Percentiles rank a stretch among this genome's conserved stretches.
Evolutionary conservation across 768 basidiomycete genomes (phyloP).

Genomic region (Pluteus cervinus): DNA sequence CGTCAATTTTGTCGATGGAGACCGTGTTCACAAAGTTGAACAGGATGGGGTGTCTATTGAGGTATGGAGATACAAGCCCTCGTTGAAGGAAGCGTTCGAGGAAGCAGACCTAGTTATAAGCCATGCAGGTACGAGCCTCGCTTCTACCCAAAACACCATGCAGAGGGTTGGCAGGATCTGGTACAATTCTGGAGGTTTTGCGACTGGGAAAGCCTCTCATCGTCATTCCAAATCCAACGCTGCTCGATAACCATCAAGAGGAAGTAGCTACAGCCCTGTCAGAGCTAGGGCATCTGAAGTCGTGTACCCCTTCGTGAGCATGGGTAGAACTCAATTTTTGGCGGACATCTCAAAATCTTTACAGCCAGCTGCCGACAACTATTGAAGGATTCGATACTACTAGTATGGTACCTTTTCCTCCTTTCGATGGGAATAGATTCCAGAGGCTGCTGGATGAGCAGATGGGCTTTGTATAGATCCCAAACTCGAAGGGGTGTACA

Average conservation of each 20-base stretch:
- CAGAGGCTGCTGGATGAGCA: slow-evolving; percentile 64
- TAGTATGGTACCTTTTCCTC: slow-evolving; percentile 52
- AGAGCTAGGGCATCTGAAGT: slow-evolving; percentile 48
- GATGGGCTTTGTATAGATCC: slow-evolving; percentile 66
- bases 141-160: slow-evolving; percentile 2
- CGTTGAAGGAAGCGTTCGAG: slow-evolving; percentile 59
- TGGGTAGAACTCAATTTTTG: background rate
- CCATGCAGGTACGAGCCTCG: slow-evolving; percentile 68
- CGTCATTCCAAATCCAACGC: slow-evolving; percentile 81
- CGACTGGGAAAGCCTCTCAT: slow-evolving; percentile 72
- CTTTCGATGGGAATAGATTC: slow-evolving; percentile 64
- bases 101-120: slow-evolving; percentile 79
- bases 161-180: slow-evolving; percentile 58
- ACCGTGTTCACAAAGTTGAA: too few species aligned
- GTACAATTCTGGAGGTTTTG: slow-evolving; percentile 88
- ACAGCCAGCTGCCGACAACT: slow-evolving; percentile 48
- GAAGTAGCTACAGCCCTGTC: slow-evolving; percentile 75
- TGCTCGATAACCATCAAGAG: slow-evolving; percentile 91
- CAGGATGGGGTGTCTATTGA: too few species aligned
- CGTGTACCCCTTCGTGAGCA: slow-evolving; percentile 55
- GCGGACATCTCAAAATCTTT: background rate
- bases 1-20: slow-evolving; percentile 20
- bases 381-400: slow-evolving; percentile 44
- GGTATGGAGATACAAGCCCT: slow-evolving; percentile 69
- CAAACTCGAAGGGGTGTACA: too few species aligned